phyloP scores from a whole-genome alignment of 352 stramenopile species.

The Stramenopiles sp. region DNA sequence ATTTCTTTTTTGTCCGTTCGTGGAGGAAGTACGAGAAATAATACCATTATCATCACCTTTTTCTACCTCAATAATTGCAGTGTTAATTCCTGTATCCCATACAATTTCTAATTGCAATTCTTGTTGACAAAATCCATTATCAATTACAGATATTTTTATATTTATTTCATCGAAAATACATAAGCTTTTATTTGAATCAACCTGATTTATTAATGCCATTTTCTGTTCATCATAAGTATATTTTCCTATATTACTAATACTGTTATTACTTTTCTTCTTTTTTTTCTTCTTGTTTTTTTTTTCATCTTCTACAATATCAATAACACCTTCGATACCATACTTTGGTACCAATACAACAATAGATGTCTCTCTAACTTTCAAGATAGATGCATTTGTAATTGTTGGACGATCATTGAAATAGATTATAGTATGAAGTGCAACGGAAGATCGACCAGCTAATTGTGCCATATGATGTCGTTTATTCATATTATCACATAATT shows the following conservation, averaged over 20 bases:
- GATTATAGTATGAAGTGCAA: constrained; percentile 86
- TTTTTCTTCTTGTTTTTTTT: constrained; percentile 16
- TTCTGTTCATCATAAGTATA: constrained; percentile 14
- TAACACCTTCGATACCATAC: constrained; percentile 93
- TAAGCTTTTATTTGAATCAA: too few species aligned
- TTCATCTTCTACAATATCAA: constrained; percentile 57
- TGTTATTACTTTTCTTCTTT: constrained; percentile 11
- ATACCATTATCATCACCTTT: too few species aligned
- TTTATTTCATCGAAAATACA: too few species aligned
- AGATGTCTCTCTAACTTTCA: constrained; percentile 78
- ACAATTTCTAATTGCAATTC: too few species aligned
- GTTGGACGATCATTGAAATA: constrained; percentile 79
- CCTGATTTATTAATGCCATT: too few species aligned
- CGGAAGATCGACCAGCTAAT: constrained; percentile 77
- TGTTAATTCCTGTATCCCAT: too few species aligned
- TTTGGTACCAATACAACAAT: constrained; percentile 85
- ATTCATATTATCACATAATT: constrained; percentile 92
- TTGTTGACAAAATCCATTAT: too few species aligned
- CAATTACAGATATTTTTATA: too few species aligned
- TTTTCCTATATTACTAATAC: constrained; percentile 14
- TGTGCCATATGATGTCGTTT: constrained; percentile 81
- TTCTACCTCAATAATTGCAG: too few species aligned
- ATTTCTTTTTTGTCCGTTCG: too few species aligned
- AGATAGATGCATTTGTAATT: constrained; percentile 55
- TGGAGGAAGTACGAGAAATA: too few species aligned